Evolutionary conservation across 441 rosid genomes (phyloP), one percentile per base, ranked within the genome.

Genomic region (Francoa sonchifolia): DNA sequence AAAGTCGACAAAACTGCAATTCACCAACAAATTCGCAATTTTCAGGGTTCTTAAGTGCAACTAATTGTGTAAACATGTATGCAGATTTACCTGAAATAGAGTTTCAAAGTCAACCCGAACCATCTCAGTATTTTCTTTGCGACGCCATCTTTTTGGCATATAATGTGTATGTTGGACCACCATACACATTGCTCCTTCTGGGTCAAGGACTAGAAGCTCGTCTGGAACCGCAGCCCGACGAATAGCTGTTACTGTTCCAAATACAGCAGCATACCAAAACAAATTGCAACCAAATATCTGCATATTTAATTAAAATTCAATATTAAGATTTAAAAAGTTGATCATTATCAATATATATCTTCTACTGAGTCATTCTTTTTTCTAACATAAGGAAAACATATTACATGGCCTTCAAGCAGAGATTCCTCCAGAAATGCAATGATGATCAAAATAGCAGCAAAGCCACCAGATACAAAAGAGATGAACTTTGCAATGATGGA

Each of bases 371-470:
- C 15, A 44, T 42, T 39, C 18, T 53, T 48, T 18, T 44, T 5
- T 30, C 17, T 49, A 23, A 29, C 25, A 34, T 42, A 42, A 29
- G 60, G 20, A 29, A 31, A 50, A 67, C 43, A 28, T 55, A 58
- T 68, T 79, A 92, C 99, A 72, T 92, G 97, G 64, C 97, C 99
- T 53, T 92, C 99, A 13, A 92, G 77, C 42, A 92, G 73, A 58
- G 97, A 87, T 82, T 92, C 99, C 71, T 92, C 97, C 32, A 87
- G 73, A 65, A 92, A 79, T 27, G 95, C 99, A 64, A 92, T 92
- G 71, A 92, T 92, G 68, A 87, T 69, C 55, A 92, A 63, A 37
- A 92, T 69, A 39, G 99, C 99, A 52, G 92, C 95, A 65, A 92
- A 92, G 43, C 99, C 99, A 30, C 99, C 99, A 48, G 82, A 81